phyloP scores from a whole-genome alignment of 2,329 filamentous ascomycete species.

The Venturia carpophila region DNA sequence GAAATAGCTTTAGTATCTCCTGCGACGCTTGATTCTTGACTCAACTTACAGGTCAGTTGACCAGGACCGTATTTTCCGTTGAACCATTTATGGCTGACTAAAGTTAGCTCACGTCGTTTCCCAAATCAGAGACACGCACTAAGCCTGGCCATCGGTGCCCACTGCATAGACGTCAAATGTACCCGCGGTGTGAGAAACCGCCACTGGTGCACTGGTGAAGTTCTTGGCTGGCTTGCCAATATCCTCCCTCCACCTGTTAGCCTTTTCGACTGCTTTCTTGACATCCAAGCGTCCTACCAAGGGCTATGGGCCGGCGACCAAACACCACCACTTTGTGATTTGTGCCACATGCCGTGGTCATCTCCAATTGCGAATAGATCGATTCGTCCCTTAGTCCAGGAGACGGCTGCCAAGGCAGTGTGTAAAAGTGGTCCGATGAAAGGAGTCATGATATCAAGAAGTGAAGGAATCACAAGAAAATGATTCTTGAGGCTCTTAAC shows the following conservation, averaged over 20 bases:
- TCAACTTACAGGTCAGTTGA: neutral
- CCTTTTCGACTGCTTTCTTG: neutral
- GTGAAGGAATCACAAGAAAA: neutral
- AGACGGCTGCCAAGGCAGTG: neutral
- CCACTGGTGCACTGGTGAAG: neutral
- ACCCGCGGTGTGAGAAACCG: neutral
- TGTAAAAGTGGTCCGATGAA: neutral
- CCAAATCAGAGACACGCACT: neutral
- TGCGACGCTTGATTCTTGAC: neutral
- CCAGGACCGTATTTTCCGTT: neutral
- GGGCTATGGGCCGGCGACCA: conserved; percentile 1
- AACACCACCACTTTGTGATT: neutral
- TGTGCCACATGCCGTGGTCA: conserved; percentile 5
- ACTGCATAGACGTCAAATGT: neutral
- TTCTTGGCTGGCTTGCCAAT: conserved; percentile 10
- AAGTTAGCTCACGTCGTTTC: neutral
- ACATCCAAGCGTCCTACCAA: neutral
- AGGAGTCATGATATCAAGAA: neutral
- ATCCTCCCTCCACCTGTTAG: conserved; percentile 21
- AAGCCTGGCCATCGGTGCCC: neutral
- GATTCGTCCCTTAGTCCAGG: neutral
- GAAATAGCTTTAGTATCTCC: neutral
- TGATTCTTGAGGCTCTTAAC: neutral
- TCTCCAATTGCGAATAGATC: neutral
- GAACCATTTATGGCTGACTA: conserved; percentile 3